Conservation (phyloP, 1,139 yeast genomes). For the Candida sojae region DNA sequence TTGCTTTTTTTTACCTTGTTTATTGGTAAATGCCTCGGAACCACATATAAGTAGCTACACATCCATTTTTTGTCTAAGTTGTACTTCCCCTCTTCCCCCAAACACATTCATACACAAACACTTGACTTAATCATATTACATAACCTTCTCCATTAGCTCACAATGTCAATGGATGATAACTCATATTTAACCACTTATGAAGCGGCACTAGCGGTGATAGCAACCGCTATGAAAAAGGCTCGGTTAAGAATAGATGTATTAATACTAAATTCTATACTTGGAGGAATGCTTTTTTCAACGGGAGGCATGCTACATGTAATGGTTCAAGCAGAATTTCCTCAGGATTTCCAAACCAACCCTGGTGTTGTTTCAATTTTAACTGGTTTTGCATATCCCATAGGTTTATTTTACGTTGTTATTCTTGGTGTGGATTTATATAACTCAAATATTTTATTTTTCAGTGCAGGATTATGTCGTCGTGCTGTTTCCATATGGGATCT, state of each 20-base stretch:
- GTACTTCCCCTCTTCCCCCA: background rate
- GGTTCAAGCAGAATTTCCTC: conserved; percentile 54
- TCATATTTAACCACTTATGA: conserved; percentile 72
- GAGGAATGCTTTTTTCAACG: conserved; percentile 66
- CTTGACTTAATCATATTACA: background rate
- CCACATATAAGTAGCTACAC: background rate
- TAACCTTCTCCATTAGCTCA: too few species aligned
- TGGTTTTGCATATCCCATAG: conserved; percentile 65
- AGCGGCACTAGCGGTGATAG: conserved; percentile 79
- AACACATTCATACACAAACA: background rate
- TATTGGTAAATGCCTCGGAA: conserved; percentile 1
- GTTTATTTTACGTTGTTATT: conserved; percentile 69
- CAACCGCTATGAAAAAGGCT: conserved; percentile 80
- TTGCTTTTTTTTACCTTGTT: background rate
- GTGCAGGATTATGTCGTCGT: conserved; percentile 65
- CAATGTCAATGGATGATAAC: conserved; percentile 40
- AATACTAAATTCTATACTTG: conserved; percentile 62
- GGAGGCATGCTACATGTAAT: conserved; percentile 74
- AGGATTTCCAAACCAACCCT: conserved; percentile 41
- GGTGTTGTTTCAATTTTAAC: conserved; percentile 56
- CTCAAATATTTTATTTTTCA: conserved; percentile 68
- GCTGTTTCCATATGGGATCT: conserved; percentile 68
- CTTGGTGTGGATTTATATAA: conserved; percentile 76
- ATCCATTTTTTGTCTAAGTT: too few species aligned
- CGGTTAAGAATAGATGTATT: conserved; percentile 61